These are phyloP conservation scores for Herpetomonas tarakana DNA, from an alignment of 208 protist genomes.

Conservation along the genomic window DNA sequence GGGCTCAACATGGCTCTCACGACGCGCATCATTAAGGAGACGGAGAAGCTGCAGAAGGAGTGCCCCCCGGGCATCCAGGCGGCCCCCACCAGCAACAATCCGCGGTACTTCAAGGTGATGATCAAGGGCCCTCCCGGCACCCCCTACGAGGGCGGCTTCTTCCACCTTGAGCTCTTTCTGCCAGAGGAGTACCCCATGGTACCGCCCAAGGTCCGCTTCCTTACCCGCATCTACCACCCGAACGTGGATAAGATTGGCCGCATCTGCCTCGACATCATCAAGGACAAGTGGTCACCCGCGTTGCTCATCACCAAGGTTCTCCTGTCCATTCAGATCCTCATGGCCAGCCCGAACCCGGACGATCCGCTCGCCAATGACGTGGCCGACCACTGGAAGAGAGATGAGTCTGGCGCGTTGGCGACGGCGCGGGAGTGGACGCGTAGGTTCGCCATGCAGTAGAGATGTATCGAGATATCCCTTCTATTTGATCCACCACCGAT, in stretches of 20 bases:
- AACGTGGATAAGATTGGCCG: constrained; percentile 98
- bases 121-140: constrained; percentile 86
- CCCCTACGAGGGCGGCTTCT: constrained; percentile 90
- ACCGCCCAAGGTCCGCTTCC: constrained; percentile 98
- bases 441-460: constrained; percentile 57
- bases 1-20: constrained; percentile 60
- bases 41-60: constrained; percentile 89
- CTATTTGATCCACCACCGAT: neutral
- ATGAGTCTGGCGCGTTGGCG: constrained; percentile 60
- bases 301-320: constrained; percentile 99
- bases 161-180: constrained; percentile 83
- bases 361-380: constrained; percentile 99
- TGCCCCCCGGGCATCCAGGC: constrained; percentile 85
- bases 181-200: constrained; percentile 95
- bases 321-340: constrained; percentile 99
- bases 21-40: constrained; percentile 90
- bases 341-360: constrained; percentile 99
- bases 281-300: constrained; percentile 99
- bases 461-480: neutral
- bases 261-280: constrained; percentile 99
- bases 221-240: constrained; percentile 99
- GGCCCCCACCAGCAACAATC: constrained; percentile 75
- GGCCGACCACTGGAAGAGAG: constrained; percentile 90
- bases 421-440: constrained; percentile 82
- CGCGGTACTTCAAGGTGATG: constrained; percentile 85